Evolutionary conservation across 2,329 filamentous ascomycete genomes (phyloP).

Genomic region (Penicillium brasilianum): DNA sequence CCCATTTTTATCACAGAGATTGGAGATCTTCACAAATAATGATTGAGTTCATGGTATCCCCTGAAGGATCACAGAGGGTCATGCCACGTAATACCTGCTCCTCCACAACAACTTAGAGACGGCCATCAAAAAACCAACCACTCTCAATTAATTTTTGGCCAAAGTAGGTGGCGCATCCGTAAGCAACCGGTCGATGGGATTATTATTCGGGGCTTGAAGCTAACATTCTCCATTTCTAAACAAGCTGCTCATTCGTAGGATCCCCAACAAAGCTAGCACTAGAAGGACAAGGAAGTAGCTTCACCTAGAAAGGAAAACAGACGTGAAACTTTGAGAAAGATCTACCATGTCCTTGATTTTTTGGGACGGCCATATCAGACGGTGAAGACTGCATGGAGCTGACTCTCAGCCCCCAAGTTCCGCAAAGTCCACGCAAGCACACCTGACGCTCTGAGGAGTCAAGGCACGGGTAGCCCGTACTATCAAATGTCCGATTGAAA

Average conservation of each 20-base stretch:
- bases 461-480: background rate
- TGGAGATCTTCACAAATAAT: background rate
- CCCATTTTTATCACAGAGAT: background rate
- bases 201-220: conserved; percentile 1
- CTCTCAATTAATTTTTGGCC: background rate
- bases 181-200: background rate
- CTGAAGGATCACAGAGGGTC: background rate
- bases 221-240: background rate
- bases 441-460: background rate
- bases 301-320: background rate
- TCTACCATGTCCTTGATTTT: background rate
- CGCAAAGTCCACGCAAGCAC: background rate
- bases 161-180: background rate
- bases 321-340: background rate
- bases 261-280: background rate
- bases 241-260: no score
- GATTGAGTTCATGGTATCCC: background rate
- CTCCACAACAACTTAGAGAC: background rate
- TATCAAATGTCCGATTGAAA: background rate
- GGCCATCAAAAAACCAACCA: background rate
- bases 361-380: background rate
- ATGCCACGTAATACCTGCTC: background rate
- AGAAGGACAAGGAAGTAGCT: background rate
- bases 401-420: background rate
- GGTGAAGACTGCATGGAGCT: background rate